Base-by-base conservation (phyloP, 2,329 filamentous ascomycete genomes). In the Fusarium sp. region DNA sequence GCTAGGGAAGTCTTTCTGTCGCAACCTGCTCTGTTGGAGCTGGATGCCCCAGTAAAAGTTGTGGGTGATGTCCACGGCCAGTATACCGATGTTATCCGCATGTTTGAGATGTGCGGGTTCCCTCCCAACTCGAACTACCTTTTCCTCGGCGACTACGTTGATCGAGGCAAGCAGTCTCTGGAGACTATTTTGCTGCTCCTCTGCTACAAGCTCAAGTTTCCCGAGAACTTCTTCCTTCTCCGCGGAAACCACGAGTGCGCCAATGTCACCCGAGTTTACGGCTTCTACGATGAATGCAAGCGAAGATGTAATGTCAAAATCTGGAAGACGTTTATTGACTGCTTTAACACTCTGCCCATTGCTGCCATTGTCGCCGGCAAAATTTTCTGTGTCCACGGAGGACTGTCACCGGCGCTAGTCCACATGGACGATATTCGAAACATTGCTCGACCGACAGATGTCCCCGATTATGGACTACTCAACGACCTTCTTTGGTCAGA, bases 271-370 rank as follows among this genome's bases (percentile, higher is more conserved):
- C 93, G 96, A 78, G 97, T 98, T 81, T 99, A 99, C 80, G 96
- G 96, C 62, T 99, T 99, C 85, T 99, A 99, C 85, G 96, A 99
- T 78, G 95, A 99, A 83, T 99, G 95, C 90, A 99, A 99, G 87
- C 91, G 96, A 78, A 88, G 95, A 74, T 98, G 97, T 85, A 99
- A 98, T 83, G 97, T 98, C 86, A 98, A 98, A 88, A 88, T 98
- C 66, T 99, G 95, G 95, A 99, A 99, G 88, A 98, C 95, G 3
- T 98, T 99, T 80, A 97, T 94, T 70, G 95, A 99, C 81, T 97
- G 94, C 87, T 99, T 99, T 89, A 99, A 99, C 87, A 97, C 94
- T 83, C 83, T 98, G 76, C 95, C 95, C 43, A 98, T 99, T 80
- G 96, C 95, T 57, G 95, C 96, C 72, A 99, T 99, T 82, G 97